A percentile compares a stretch with the other conserved stretches of the same genome.
Evolutionary conservation across 139 green algal species (phyloP).

Genomic region (Picochlorum sp.): DNA sequence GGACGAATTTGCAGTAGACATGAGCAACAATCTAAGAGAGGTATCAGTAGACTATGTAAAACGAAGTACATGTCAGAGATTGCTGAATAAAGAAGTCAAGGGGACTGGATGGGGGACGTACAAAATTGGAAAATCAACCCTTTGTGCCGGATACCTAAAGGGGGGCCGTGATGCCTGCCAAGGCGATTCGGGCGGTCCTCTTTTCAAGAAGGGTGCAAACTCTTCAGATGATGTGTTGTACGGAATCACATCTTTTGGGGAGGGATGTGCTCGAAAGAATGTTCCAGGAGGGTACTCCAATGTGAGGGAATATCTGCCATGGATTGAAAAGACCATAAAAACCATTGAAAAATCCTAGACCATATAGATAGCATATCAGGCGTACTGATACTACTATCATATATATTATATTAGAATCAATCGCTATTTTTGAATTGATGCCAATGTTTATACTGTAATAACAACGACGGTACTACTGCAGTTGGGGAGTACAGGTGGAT

Average conservation of each 20-base stretch:
- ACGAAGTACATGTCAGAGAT: background rate
- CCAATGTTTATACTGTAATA: too few relatives aligned
- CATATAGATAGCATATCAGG: background rate
- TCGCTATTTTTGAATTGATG: too few relatives aligned
- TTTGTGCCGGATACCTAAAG: conserved; percentile 1
- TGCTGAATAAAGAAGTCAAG: background rate
- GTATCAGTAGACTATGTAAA: background rate
- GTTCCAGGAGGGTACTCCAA: conserved; percentile 3
- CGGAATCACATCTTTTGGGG: conserved; percentile 6
- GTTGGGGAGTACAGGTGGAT: too few relatives aligned
- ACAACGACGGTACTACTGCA: too few relatives aligned
- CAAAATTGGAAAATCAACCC: background rate
- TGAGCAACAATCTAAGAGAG: background rate
- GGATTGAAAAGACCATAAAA: background rate
- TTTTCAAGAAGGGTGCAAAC: background rate
- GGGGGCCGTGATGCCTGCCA: background rate
- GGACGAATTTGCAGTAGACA: background rate
- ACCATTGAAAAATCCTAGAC: conserved; percentile 1
- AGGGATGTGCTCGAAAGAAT: conserved; percentile 6
- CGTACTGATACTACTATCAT: background rate
- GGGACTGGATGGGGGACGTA: background rate
- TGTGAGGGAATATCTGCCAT: background rate
- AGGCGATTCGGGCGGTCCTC: conserved; percentile 3
- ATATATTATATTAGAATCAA: background rate
- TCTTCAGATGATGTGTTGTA: conserved; percentile 2